A percentile compares a stretch with the other conserved stretches of the same genome.
Evolutionary conservation across 208 protist genomes (phyloP).

Genomic region (Trypanosoma cruzi): DNA sequence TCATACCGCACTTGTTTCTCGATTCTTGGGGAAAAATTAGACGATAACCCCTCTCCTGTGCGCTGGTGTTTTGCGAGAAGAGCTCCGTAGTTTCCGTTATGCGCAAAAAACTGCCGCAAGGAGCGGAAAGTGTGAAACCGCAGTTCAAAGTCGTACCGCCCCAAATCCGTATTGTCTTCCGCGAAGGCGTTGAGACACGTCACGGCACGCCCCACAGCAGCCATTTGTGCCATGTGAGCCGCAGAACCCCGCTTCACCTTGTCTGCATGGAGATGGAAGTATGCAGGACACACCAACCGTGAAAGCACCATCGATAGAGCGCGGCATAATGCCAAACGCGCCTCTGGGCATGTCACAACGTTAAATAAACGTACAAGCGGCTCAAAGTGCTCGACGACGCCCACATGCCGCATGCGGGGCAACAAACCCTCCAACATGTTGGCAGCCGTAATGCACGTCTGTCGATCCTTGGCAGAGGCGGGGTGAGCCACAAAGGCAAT

Average conservation of each 20-base stretch:
- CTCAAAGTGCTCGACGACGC: slow-evolving; percentile 52
- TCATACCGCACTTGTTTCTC: slow-evolving; percentile 40
- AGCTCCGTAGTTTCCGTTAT: slow-evolving; percentile 58
- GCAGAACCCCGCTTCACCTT: slow-evolving; percentile 2
- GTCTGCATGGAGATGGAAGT: neutral
- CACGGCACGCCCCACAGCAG: slow-evolving; percentile 62
- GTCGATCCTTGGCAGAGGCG: slow-evolving; percentile 59
- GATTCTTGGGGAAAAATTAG: neutral
- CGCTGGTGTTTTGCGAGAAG: slow-evolving; percentile 1
- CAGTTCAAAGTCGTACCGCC: slow-evolving; percentile 88
- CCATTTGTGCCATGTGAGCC: slow-evolving; percentile 43
- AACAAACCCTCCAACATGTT: slow-evolving; percentile 37
- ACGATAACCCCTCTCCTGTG: slow-evolving; percentile 4
- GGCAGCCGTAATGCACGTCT: slow-evolving; percentile 47
- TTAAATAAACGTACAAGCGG: slow-evolving; percentile 81
- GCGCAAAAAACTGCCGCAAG: slow-evolving; percentile 74
- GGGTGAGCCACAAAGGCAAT: slow-evolving; percentile 84
- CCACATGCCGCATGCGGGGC: slow-evolving; percentile 22
- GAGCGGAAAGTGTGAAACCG: slow-evolving; percentile 87
- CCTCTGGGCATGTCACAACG: slow-evolving; percentile 68
- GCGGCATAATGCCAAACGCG: slow-evolving; percentile 61
- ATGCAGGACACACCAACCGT: neutral
- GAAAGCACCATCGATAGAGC: slow-evolving; percentile 30
- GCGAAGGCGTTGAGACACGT: slow-evolving; percentile 79
- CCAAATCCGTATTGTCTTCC: slow-evolving; percentile 40